These are phyloP conservation scores for Paecilomyces variotii DNA, from an alignment of 2,329 filamentous ascomycete species.

Conservation along the genomic window DNA sequence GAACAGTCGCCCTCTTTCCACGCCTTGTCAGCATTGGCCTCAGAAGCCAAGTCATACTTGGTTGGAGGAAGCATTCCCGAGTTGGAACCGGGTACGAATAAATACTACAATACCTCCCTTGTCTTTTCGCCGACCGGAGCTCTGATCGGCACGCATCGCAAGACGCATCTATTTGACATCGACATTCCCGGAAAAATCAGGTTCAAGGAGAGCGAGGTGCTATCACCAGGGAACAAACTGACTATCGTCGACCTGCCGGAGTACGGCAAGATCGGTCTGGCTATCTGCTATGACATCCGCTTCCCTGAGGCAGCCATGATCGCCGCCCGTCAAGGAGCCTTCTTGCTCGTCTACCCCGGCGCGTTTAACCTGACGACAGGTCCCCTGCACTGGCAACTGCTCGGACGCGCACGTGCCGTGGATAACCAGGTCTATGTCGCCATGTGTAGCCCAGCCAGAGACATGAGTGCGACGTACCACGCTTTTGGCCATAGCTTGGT, in stretches of 20 bases:
- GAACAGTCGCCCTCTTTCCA: constrained; percentile 76
- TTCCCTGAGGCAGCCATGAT: constrained; percentile 92
- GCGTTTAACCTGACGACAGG: constrained; percentile 95
- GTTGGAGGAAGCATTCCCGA: constrained; percentile 93
- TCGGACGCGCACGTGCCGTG: constrained; percentile 72
- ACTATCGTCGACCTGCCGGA: constrained; percentile 80
- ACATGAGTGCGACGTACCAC: constrained; percentile 68
- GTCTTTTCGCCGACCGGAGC: constrained; percentile 69
- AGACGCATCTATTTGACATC: constrained; percentile 96
- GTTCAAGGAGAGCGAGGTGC: constrained; percentile 84
- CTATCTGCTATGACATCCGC: constrained; percentile 95
- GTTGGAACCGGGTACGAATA: constrained; percentile 55
- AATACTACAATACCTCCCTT: constrained; percentile 85
- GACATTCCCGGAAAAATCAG: constrained; percentile 91
- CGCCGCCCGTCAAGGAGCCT: constrained; percentile 76
- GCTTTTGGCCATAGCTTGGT: constrained; percentile 90
- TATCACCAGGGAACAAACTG: constrained; percentile 75
- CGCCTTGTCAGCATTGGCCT: constrained; percentile 70
- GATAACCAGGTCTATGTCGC: constrained; percentile 95
- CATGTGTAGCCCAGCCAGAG: constrained; percentile 82
- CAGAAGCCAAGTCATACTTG: constrained; percentile 70
- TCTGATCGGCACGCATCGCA: constrained; percentile 83
- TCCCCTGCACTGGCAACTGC: constrained; percentile 80
- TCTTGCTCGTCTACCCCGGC: constrained; percentile 86
- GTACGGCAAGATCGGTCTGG: constrained; percentile 78